A percentile compares a stretch with the other conserved stretches of the same genome.
Evolutionary conservation across 202 grass and related monocot genomes (phyloP).

Genomic region (Carex arenaria): DNA sequence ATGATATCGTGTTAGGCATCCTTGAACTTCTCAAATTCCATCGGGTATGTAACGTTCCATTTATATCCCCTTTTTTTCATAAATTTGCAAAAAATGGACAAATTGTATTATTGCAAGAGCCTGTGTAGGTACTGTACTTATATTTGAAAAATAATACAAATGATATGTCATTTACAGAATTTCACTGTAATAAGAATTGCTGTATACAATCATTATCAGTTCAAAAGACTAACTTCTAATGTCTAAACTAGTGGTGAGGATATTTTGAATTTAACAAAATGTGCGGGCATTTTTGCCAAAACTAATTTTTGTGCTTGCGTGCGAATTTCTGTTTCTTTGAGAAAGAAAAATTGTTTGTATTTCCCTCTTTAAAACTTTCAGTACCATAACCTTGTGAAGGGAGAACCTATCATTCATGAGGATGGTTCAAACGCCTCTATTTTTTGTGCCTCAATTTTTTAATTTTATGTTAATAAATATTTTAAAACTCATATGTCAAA

Average conservation of each 20-base stretch:
- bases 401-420: background rate
- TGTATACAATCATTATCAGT: background rate
- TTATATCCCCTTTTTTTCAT: background rate
- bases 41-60: constrained; percentile 33
- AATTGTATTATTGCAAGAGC: background rate
- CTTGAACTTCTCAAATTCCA: constrained; percentile 99
- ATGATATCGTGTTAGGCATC: constrained; percentile 92
- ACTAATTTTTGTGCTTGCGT: background rate
- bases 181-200: background rate
- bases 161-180: background rate
- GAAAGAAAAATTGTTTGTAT: background rate
- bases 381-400: background rate
- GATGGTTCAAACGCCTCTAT: too few species aligned
- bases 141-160: background rate
- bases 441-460: too few species aligned
- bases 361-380: background rate
- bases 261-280: background rate
- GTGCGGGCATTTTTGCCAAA: background rate
- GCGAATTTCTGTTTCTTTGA: background rate
- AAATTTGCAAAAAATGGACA: background rate
- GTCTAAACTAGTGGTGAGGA: background rate
- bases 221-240: background rate
- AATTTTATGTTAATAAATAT: too few species aligned
- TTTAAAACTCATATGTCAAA: too few species aligned
- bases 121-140: background rate